phyloP scores from a whole-genome alignment of 2,329 filamentous ascomycete species.

The Ophiocordyceps camponoti-saundersi region DNA sequence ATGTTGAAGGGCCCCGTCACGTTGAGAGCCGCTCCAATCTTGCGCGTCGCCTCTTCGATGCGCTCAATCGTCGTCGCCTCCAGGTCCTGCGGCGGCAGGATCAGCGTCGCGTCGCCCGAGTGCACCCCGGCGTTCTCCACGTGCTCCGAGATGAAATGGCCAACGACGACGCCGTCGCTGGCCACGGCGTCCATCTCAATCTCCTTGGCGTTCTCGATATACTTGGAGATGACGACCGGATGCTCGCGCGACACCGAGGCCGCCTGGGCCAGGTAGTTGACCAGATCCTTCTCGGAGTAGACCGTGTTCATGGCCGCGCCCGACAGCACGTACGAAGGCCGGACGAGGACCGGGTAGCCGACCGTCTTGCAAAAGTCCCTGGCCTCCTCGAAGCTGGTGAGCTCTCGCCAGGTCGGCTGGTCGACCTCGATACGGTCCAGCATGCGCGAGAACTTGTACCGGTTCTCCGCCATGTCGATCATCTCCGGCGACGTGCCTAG shows the following conservation, averaged over 20 bases:
- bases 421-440: slow-evolving; percentile 87
- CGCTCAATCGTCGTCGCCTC: slow-evolving; percentile 74
- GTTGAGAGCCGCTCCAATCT: slow-evolving; percentile 87
- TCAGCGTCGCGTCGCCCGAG: slow-evolving; percentile 91
- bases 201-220: slow-evolving; percentile 98
- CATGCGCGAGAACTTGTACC: slow-evolving; percentile 98
- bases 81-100: slow-evolving; percentile 85
- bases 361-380: slow-evolving; percentile 76
- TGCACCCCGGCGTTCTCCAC: slow-evolving; percentile 98
- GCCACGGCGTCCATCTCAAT: slow-evolving; percentile 99
- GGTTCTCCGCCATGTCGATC: slow-evolving; percentile 95
- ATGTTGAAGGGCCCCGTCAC: slow-evolving; percentile 97
- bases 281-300: slow-evolving; percentile 86
- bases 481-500: slow-evolving; percentile 95
- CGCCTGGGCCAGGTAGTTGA: slow-evolving; percentile 76
- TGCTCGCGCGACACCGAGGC: slow-evolving; percentile 87
- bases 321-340: slow-evolving; percentile 91
- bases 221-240: slow-evolving; percentile 97
- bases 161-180: slow-evolving; percentile 72
- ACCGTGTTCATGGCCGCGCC: slow-evolving; percentile 99
- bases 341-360: slow-evolving; percentile 82
- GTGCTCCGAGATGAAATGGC: slow-evolving; percentile 96
- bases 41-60: slow-evolving; percentile 87
- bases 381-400: slow-evolving; percentile 88
- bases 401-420: slow-evolving; percentile 94